Conservation (phyloP, 2,329 filamentous ascomycete genomes). For the Colletotrichum eleusines region DNA sequence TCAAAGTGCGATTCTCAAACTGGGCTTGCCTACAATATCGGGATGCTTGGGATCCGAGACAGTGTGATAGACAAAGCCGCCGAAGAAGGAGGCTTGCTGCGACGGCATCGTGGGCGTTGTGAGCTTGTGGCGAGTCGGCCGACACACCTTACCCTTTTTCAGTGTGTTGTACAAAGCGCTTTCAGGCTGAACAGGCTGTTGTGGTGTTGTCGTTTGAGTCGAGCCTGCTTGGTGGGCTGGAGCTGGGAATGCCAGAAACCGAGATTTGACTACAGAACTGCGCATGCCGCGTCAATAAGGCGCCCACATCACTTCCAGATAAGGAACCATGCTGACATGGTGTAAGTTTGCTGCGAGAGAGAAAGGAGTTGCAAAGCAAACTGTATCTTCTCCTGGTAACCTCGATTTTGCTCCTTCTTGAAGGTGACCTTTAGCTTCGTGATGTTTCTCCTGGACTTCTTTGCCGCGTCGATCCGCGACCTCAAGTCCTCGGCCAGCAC, state of each 20-base stretch:
- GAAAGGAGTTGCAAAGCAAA: slow-evolving; percentile 2
- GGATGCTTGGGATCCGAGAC: not conserved
- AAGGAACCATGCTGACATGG: not conserved
- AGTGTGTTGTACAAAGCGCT: accelerated
- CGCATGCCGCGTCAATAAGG: not conserved
- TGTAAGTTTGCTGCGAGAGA: slow-evolving; percentile 8
- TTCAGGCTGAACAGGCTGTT: too few relatives aligned
- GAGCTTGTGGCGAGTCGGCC: accelerated
- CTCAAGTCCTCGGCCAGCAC: slow-evolving; percentile 1
- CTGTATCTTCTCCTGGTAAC: slow-evolving; percentile 17
- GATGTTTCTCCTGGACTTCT: slow-evolving; percentile 3
- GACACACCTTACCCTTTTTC: accelerated
- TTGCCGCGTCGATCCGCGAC: slow-evolving; percentile 3
- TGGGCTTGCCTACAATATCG: not conserved
- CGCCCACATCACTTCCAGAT: accelerated
- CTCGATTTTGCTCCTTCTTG: slow-evolving; percentile 19
- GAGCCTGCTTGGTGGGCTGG: not conserved
- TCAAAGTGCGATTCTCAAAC: accelerated
- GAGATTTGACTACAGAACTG: not conserved
- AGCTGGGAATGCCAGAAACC: not conserved
- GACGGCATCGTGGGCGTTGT: not conserved
- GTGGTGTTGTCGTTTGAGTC: not conserved
- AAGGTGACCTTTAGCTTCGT: slow-evolving; percentile 27
- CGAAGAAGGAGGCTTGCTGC: slow-evolving; percentile 8
- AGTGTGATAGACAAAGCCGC: slow-evolving; percentile 1